Percentiles rank a stretch among this genome's conserved stretches.
These are phyloP conservation scores for Crithidia fasciculata DNA, from an alignment of 208 protist genomes.

Conservation along the genomic window DNA sequence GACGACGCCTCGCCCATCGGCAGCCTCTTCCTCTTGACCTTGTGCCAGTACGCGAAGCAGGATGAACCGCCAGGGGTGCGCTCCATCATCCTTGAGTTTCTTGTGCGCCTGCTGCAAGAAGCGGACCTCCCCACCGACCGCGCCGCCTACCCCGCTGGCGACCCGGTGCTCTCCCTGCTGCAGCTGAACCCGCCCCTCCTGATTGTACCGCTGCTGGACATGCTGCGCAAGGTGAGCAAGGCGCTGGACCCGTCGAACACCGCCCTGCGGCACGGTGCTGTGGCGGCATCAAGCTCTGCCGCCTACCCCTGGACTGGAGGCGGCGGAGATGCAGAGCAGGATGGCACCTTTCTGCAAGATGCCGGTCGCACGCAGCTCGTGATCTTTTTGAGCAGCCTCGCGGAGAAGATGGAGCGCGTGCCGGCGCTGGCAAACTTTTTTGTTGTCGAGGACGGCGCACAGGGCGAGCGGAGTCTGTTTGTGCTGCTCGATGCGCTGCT, in stretches of 20 bases:
- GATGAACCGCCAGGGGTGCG: constrained; percentile 63
- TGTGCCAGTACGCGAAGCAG: constrained; percentile 82
- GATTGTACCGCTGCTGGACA: constrained; percentile 69
- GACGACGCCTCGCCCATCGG: constrained; percentile 48
- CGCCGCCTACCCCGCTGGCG: constrained; percentile 25
- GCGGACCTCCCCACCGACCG: constrained; percentile 58
- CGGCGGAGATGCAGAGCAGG: constrained; percentile 1
- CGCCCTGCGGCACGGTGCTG: not conserved
- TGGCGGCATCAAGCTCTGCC: constrained; percentile 4
- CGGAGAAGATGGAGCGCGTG: constrained; percentile 66
- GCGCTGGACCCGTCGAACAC: constrained; percentile 38
- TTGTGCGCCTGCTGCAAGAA: constrained; percentile 53
- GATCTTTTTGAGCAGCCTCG: constrained; percentile 58
- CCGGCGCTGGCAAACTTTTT: constrained; percentile 70
- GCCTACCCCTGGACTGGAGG: constrained; percentile 3
- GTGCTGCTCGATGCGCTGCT: constrained; percentile 54
- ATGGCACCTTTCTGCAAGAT: constrained; percentile 23
- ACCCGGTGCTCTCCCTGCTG: constrained; percentile 57
- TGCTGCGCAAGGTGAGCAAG: constrained; percentile 56
- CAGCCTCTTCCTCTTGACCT: constrained; percentile 56
- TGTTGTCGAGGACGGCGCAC: constrained; percentile 24
- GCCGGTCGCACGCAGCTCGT: constrained; percentile 54
- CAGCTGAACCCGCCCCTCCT: constrained; percentile 53
- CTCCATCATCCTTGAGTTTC: constrained; percentile 61
- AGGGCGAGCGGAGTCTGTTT: constrained; percentile 27